Evolutionary conservation across 805 yeast species (phyloP).

Genomic region (Metschnikowia chrysomelidarum): DNA sequence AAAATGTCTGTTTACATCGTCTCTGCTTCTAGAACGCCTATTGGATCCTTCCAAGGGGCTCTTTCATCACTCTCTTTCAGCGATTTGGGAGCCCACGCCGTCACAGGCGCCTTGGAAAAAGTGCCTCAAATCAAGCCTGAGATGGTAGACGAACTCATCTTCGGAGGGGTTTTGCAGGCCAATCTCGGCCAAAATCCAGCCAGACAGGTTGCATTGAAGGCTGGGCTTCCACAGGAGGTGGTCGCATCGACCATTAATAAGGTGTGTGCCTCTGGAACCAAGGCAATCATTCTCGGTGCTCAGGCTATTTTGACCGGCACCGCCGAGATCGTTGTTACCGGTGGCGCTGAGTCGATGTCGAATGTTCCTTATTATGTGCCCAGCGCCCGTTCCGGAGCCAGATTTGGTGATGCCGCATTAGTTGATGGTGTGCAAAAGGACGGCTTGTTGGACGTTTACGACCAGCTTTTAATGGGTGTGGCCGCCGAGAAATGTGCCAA

Average conservation of each 20-base stretch:
- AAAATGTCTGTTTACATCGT: constrained; percentile 73
- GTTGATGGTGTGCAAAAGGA: constrained; percentile 92
- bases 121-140: constrained; percentile 78
- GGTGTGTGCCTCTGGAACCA: constrained; percentile 96
- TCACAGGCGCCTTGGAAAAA: constrained; percentile 78
- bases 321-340: constrained; percentile 92
- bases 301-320: constrained; percentile 85
- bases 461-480: constrained; percentile 88
- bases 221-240: constrained; percentile 78
- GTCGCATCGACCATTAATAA: constrained; percentile 92
- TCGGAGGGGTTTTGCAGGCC: constrained; percentile 92
- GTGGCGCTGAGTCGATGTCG: constrained; percentile 98
- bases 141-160: constrained; percentile 83
- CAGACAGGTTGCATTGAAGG: constrained; percentile 89
- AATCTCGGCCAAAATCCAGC: constrained; percentile 98
- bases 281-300: constrained; percentile 86
- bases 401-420: constrained; percentile 77
- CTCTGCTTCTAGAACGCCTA: constrained; percentile 89
- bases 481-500: constrained; percentile 96
- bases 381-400: constrained; percentile 80
- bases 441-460: constrained; percentile 92
- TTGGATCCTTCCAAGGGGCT: constrained; percentile 90
- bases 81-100: constrained; percentile 92
- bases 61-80: constrained; percentile 72
- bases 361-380: constrained; percentile 93